Conservation (phyloP, 2,329 filamentous ascomycete species). For the Elsinoe ampelina region DNA sequence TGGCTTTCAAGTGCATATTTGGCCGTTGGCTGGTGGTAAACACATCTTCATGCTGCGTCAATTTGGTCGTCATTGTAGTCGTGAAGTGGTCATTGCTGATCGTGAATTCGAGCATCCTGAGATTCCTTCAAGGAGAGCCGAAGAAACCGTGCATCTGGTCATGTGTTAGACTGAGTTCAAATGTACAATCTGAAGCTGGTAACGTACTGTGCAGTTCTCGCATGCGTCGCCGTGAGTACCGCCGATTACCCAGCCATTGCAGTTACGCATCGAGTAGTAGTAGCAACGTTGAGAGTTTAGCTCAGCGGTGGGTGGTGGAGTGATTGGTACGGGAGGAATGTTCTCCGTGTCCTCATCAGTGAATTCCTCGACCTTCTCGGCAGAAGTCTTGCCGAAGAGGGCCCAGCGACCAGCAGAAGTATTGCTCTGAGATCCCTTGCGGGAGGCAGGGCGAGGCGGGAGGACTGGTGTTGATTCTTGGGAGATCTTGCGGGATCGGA, state of each 20-base stretch:
- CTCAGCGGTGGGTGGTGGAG: conserved; percentile 19
- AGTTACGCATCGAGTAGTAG: conserved; percentile 29
- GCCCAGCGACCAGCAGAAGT: conserved; percentile 15
- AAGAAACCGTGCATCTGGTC: conserved; percentile 15
- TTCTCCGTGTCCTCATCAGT: conserved; percentile 16
- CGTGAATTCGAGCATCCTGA: background rate
- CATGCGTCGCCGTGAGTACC: conserved; percentile 27
- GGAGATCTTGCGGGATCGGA: conserved; percentile 16
- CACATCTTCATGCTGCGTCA: conserved; percentile 3
- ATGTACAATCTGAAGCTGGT: background rate
- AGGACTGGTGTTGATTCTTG: conserved; percentile 12
- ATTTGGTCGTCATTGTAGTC: background rate
- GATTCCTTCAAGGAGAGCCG: conserved; percentile 17
- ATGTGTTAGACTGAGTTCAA: background rate
- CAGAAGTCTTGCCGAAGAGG: conserved; percentile 16
- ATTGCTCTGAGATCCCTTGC: conserved; percentile 16
- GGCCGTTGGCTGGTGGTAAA: conserved; percentile 4
- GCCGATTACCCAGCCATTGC: conserved; percentile 29
- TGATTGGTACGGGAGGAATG: conserved; percentile 16
- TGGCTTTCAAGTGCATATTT: conserved; percentile 1
- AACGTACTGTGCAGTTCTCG: conserved; percentile 22
- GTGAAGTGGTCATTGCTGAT: conserved; percentile 1
- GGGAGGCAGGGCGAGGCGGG: conserved; percentile 13
- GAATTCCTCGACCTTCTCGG: background rate
- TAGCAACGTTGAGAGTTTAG: conserved; percentile 28